Base-by-base conservation (phyloP, 768 basidiomycete species). In the Cubamyces lactineus region DNA sequence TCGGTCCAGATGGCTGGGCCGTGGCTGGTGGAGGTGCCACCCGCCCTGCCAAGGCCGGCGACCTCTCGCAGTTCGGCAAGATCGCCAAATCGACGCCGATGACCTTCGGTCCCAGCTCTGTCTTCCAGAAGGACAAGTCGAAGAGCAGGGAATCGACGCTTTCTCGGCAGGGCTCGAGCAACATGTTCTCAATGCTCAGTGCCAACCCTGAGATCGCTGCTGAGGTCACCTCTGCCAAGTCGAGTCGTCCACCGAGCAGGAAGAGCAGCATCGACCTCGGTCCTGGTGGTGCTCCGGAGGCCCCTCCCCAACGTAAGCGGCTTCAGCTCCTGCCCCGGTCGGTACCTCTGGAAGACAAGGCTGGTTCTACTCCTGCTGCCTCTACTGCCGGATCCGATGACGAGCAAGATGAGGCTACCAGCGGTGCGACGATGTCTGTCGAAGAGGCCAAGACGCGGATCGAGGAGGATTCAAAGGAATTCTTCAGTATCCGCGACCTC, bases 1-100 rank as follows among this genome's bases (percentile, higher is more conserved):
- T 85, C 58, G 86, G 86, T 26, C 82, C 88, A 30, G 95, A 98
- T 62, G 92, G 92, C n/a, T 98, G 96, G 95, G 85, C 90, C 39
- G 87, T 88, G 19, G 85, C 88, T 34, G 58, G 65, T 30, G 57
- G 65, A 15, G 49, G 66, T 30, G 54, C 70, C n/a, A 45, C 69
- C 9, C 84, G 86, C 23, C 83, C 85, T 42, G 76, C 89, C 59
- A 90, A 94, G 77, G 92, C 87, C 51, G 93, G 93, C 21, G 92
- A 96, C 74, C 79, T 96, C 55, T 88, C 90, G 45, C 83, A 89
- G 62, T 96, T 96, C 66, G 93, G 94, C 67, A 93, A 95, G 80
- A 90, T 96, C 72, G 87, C 77, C 71, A 84, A 84, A 76, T 72
- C 78, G 0, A 77, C 83, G 7, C 80, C 87, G 1, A 85, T 89